Base-by-base conservation (phyloP, 2,329 filamentous ascomycete genomes). In the Aspergillus sp. region DNA sequence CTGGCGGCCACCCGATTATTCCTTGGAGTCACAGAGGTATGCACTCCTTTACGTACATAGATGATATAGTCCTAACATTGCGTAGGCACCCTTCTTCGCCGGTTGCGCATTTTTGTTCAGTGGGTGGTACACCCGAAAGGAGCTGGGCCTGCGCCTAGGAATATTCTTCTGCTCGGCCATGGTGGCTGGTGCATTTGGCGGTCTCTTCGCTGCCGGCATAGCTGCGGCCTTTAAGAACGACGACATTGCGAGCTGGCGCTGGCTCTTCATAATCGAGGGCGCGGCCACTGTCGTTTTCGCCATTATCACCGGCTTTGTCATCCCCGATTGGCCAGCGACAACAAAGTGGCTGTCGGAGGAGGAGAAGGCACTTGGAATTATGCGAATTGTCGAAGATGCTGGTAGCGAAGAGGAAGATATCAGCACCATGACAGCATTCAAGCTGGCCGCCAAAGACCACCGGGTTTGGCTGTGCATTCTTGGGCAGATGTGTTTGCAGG, bases 231-330 rank as follows among this genome's bases (percentile, higher is more conserved):
- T 39, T 15, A 39, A 39, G 36, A 17, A 39, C 36, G 17, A 15
- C 36, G 36, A 17, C 36, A 39, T 39, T 17, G 15, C 36, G 36
- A 39, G 73, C 15, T 79, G 77, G 77, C 71, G 75, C 18, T 80
- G 78, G 79, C 77, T 81, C 36, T 81, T 81, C 64, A 78, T 81
- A 43, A 66, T 77, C 5, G 80, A 84, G 65, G 81, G 80, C 3
- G 68, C 80, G 24, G 65, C 74, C 12, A 84, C 81, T 0, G 69
- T 83, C 7, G 49, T 80, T 2, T 47, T 80, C 0, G 80, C 81
- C 7, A 64, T 81, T 4, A 64, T 74, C 5, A 76, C 84, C 12
- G 83, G 80, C 70, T 83, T 85, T 44, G 61, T 77, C 59, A 70
- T 81, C 42, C 71, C 71, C 32, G 74, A 78, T 56, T 78, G 76